Evolutionary conservation across 2,329 filamentous ascomycete genomes (phyloP).

Genomic region (Piedraia hortae): DNA sequence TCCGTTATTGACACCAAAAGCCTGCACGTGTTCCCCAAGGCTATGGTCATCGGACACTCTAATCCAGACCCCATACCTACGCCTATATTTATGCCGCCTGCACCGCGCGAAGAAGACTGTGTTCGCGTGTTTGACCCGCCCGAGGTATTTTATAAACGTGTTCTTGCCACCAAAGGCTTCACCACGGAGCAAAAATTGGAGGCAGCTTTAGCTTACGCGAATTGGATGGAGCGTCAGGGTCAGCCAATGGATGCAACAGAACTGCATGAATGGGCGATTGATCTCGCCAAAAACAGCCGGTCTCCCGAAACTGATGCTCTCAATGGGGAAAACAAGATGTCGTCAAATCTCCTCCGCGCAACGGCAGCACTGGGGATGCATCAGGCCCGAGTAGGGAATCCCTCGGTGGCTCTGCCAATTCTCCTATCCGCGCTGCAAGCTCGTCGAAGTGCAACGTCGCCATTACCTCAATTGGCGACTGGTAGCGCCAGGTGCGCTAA

Average conservation of each 20-base stretch:
- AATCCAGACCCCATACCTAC: slow-evolving; percentile 57
- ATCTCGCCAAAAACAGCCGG: slow-evolving; percentile 32
- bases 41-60: slow-evolving; percentile 52
- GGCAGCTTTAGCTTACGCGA: slow-evolving; percentile 56
- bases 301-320: slow-evolving; percentile 25
- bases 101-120: slow-evolving; percentile 51
- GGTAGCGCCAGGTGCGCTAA: too few relatives aligned
- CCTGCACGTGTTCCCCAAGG: slow-evolving; percentile 38
- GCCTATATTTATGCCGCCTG: slow-evolving; percentile 30
- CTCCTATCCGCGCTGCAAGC: slow-evolving; percentile 64
- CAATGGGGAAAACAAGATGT: slow-evolving; percentile 27
- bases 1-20: slow-evolving; percentile 44
- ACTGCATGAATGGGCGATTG: slow-evolving; percentile 49
- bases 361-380: slow-evolving; percentile 57
- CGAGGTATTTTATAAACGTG: slow-evolving; percentile 53
- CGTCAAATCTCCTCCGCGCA: slow-evolving; percentile 42
- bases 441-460: slow-evolving; percentile 27
- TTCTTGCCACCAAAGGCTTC: slow-evolving; percentile 58
- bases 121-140: slow-evolving; percentile 39
- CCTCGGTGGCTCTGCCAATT: slow-evolving; percentile 48
- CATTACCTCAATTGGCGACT: slow-evolving; percentile 8
- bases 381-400: slow-evolving; percentile 39
- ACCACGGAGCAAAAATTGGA: slow-evolving; percentile 52
- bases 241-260: slow-evolving; percentile 35
- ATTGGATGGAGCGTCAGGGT: slow-evolving; percentile 59